Conservation (phyloP, 345 rosid genomes). For the Cardiospermum halicacabum region DNA sequence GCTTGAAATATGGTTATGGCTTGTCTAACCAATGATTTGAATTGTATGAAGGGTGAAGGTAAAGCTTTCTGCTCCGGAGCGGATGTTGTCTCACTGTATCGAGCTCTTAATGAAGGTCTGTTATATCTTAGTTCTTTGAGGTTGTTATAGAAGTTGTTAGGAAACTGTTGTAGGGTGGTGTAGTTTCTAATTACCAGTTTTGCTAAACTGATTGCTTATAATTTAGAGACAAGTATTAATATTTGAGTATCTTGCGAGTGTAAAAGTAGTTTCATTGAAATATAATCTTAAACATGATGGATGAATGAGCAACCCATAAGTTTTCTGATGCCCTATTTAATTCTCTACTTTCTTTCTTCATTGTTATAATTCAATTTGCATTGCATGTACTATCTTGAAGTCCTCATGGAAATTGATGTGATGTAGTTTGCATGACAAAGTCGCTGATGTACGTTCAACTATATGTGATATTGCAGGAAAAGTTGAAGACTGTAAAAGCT, state of each 20-base stretch:
- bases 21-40: conserved; percentile 31
- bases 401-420: conserved; percentile 6
- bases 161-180: not conserved
- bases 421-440: not conserved
- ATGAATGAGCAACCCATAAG: not conserved
- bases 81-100: conserved; percentile 61
- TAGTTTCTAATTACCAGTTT: not conserved
- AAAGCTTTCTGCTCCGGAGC: conserved; percentile 82
- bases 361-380: conserved; percentile 1
- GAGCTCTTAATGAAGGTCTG: conserved; percentile 58
- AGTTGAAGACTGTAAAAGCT: conserved; percentile 61
- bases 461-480: conserved; percentile 44
- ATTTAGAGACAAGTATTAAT: no score
- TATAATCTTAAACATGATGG: not conserved
- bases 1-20: conserved; percentile 9
- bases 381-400: conserved; percentile 8
- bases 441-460: conserved; percentile 19
- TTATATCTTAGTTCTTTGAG: conserved; percentile 3
- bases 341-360: conserved; percentile 3
- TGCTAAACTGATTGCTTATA: no score
- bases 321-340: conserved; percentile 1
- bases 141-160: not conserved
- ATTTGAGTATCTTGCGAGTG: no score
- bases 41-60: conserved; percentile 69
- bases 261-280: not conserved